Evolutionary conservation across 768 basidiomycete genomes (phyloP).

Genomic region (Hericium coralloides): DNA sequence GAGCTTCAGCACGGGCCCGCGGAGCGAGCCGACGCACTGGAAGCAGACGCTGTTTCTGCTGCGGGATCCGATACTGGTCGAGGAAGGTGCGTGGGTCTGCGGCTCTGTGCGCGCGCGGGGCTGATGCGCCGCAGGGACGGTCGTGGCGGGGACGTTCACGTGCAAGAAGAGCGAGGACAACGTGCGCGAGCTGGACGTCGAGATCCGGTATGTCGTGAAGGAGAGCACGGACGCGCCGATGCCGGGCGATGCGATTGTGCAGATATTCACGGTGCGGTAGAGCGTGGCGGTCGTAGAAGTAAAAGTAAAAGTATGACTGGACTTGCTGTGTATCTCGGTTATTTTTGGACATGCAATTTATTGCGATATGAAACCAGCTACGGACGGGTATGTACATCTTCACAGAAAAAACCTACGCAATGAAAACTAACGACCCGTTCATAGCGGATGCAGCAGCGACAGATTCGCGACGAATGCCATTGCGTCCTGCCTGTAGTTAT

Average conservation of each 20-base stretch:
- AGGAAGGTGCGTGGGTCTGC: conserved; percentile 44
- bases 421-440: no score
- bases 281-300: no score
- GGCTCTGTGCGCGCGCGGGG: no score
- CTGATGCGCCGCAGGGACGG: conserved; percentile 42
- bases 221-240: conserved; percentile 26
- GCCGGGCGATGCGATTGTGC: conserved; percentile 45
- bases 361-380: no score
- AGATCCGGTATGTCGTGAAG: conserved; percentile 67
- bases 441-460: conserved; percentile 7
- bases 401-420: no score
- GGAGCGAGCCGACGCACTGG: conserved; percentile 89
- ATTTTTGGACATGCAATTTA: no score
- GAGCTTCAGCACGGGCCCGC: conserved; percentile 89
- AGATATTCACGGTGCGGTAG: conserved; percentile 73
- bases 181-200: conserved; percentile 83
- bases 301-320: no score
- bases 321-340: no score
- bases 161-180: conserved; percentile 75
- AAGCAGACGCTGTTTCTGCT: conserved; percentile 91
- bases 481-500: conserved; percentile 6
- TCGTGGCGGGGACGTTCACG: conserved; percentile 72
- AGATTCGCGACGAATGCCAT: conserved; percentile 6
- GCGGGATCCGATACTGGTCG: conserved; percentile 64
- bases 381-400: no score